A percentile compares a stretch with the other conserved stretches of the same genome.
Evolutionary conservation across 1,139 yeast species (phyloP).

Genomic region (Torulaspora globosa): DNA sequence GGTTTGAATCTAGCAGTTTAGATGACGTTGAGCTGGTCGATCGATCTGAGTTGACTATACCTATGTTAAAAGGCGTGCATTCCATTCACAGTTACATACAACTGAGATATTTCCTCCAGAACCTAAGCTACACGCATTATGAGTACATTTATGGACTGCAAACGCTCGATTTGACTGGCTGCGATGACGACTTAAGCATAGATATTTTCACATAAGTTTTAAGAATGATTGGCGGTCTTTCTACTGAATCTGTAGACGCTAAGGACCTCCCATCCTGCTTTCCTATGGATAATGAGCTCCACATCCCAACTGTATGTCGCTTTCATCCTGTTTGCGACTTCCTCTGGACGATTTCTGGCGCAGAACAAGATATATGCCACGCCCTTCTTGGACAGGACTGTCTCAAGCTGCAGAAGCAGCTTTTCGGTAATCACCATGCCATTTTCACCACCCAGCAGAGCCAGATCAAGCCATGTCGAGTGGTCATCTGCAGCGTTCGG

Average conservation of each 20-base stretch:
- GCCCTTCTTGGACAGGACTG: slow-evolving; percentile 52
- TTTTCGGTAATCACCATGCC: slow-evolving; percentile 83
- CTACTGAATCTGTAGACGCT: slow-evolving; percentile 56
- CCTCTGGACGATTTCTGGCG: slow-evolving; percentile 76
- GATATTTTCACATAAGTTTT: slow-evolving; percentile 42
- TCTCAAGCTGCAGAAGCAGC: slow-evolving; percentile 51
- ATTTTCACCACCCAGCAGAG: slow-evolving; percentile 79
- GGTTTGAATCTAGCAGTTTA: slow-evolving; percentile 26
- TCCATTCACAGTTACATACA: slow-evolving; percentile 41
- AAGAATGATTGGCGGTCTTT: not conserved
- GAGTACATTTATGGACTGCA: slow-evolving; percentile 65
- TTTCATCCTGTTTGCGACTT: slow-evolving; percentile 49
- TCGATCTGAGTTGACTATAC: slow-evolving; percentile 8
- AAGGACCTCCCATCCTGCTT: slow-evolving; percentile 96
- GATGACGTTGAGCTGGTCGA: slow-evolving; percentile 19
- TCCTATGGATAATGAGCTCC: slow-evolving; percentile 51
- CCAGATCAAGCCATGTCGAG: slow-evolving; percentile 76
- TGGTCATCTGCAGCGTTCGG: slow-evolving; percentile 43
- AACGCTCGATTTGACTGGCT: slow-evolving; percentile 45
- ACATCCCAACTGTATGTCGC: slow-evolving; percentile 51
- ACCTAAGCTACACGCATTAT: slow-evolving; percentile 64
- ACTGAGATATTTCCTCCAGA: slow-evolving; percentile 65
- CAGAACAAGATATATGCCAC: slow-evolving; percentile 82
- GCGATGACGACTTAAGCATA: slow-evolving; percentile 50
- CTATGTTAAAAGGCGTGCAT: slow-evolving; percentile 33